Base-by-base conservation (phyloP, 2,329 filamentous ascomycete species). In the Lecanicillium sp. region DNA sequence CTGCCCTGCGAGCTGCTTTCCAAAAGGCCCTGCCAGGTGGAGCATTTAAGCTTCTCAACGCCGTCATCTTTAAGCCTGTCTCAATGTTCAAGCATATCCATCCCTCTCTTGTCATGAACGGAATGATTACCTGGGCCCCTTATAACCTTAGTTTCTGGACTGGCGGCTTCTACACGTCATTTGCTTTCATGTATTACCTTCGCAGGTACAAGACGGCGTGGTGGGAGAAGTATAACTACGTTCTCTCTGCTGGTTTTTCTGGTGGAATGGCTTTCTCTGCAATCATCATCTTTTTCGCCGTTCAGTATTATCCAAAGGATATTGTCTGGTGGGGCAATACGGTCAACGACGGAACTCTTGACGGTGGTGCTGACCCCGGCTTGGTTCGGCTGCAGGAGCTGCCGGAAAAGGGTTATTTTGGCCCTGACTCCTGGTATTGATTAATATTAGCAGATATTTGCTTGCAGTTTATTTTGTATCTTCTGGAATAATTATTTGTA, bases 221-320 rank as follows among this genome's bases (percentile, higher is more conserved):
- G 62, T 66, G 60, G 60, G 59, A 63, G 34, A 64, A 67, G 53
- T 67, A 67, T 50, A 65, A 65, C 46, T 67, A 65, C 41, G 56
- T 65, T 5, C 46, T 67, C 1, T 61, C 59, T 3, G 60, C 63
- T 0, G 60, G 59, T 1, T 46, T 68, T 20, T 59, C 55, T 13
- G 59, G 56, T 3, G 62, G 61, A 2, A 56, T 67, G 1, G 64
- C 64, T 15, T 48, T 66, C 31, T 58, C 55, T 15, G 63, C 52
- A 12, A 49, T 66, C 15, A 48, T 67, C 38, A 63, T 64, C 45
- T 64, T 65, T 45, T 66, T 65, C 38, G 62, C 62, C 0, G 52
- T 67, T 3, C 56, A 57, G 8, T 66, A 62, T 33, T 55, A 62
- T 37, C 56, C 57, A 1, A 50, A 55, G 15, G 45, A 41, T 3